Conservation (phyloP, 305 asterid genomes). For the Solanum hybrid region DNA sequence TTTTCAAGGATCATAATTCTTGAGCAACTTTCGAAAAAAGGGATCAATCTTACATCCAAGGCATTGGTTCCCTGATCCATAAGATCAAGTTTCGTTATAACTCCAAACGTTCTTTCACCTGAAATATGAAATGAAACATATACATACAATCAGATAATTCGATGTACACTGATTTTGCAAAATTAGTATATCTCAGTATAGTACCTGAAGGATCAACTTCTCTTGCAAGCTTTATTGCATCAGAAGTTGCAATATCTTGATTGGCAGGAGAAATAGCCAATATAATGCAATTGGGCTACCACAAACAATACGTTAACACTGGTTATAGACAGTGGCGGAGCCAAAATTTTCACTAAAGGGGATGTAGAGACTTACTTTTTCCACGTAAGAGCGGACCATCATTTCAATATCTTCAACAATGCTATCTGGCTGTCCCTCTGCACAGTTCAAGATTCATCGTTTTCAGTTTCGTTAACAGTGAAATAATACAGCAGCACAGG, state of each 20-base stretch:
- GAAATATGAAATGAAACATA: background rate
- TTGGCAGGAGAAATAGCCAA: constrained; percentile 98
- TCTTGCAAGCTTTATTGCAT: constrained; percentile 92
- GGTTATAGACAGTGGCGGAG: background rate
- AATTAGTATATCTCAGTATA: background rate
- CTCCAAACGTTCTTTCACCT: constrained; percentile 98
- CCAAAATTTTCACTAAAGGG: background rate
- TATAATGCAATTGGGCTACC: constrained; percentile 84
- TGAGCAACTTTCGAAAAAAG: background rate
- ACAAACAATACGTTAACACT: background rate
- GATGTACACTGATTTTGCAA: background rate
- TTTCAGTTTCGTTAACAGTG: background rate
- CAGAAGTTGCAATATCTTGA: constrained; percentile 97
- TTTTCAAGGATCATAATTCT: background rate
- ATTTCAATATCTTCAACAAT: constrained; percentile 91
- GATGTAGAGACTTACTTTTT: constrained; percentile 46
- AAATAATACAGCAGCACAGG: background rate
- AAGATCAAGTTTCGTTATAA: constrained; percentile 86
- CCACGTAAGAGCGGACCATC: constrained; percentile 98
- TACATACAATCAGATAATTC: background rate
- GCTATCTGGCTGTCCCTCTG: constrained; percentile 91
- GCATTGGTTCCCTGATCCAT: constrained; percentile 96
- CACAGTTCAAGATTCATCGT: constrained; percentile 13
- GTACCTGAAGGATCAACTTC: constrained; percentile 98
- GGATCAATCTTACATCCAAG: constrained; percentile 57